Percentiles rank a stretch among this genome's conserved stretches.
Conservation (phyloP, 306 rosid genomes). For the Leucaena leucocephala region DNA sequence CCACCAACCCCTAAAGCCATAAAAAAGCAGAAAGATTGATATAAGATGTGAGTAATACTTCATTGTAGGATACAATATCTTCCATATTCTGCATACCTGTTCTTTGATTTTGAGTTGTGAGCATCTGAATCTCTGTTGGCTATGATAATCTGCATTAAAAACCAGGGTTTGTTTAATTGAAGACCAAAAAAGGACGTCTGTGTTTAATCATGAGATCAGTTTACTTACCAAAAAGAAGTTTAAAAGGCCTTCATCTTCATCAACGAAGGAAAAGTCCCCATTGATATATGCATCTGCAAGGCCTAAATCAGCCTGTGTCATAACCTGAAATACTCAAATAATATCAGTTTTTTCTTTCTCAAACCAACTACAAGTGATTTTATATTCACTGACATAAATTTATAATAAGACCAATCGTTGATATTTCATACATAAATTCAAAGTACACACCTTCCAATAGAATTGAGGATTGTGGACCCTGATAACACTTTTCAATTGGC, state of each 20-base stretch:
- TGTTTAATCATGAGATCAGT: neutral
- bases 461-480: conserved; percentile 77
- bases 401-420: too few species aligned
- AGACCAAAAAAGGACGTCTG: conserved; percentile 14
- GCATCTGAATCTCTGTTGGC: conserved; percentile 71
- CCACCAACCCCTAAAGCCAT: conserved; percentile 85
- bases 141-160: conserved; percentile 70
- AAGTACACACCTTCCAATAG: conserved; percentile 82
- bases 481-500: conserved; percentile 50
- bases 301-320: conserved; percentile 94
- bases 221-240: conserved; percentile 61
- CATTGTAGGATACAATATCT: neutral
- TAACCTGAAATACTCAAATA: conserved; percentile 51
- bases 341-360: neutral
- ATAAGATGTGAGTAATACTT: neutral
- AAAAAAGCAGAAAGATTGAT: conserved; percentile 25
- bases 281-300: conserved; percentile 88
- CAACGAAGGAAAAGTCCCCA: conserved; percentile 74
- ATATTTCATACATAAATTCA: neutral
- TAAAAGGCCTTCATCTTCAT: conserved; percentile 74
- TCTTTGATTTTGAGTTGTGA: conserved; percentile 49
- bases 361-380: conserved; percentile 11
- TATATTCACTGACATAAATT: neutral
- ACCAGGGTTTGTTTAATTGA: neutral
- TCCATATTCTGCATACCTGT: conserved; percentile 45